Evolutionary conservation across 805 yeast species (phyloP).

Genomic region (Candida qinlingensis): DNA sequence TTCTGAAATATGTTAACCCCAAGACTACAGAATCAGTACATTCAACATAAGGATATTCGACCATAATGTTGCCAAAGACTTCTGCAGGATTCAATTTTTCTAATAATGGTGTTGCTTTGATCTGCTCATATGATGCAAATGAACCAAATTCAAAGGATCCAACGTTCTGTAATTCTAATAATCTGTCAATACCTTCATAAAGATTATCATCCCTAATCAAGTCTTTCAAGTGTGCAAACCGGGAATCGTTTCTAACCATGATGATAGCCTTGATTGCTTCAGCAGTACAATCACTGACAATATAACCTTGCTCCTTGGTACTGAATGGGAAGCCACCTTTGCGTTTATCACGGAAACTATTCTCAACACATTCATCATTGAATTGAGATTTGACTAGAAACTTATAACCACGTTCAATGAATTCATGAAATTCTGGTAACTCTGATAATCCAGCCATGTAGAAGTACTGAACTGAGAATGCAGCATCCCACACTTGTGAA

Average conservation of each 20-base stretch:
- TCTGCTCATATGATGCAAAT: conserved; percentile 85
- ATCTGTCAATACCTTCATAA: conserved; percentile 67
- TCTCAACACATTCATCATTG: conserved; percentile 68
- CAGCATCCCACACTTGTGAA: conserved; percentile 94
- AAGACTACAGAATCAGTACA: conserved; percentile 94
- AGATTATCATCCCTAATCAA: conserved; percentile 53
- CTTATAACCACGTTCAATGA: conserved; percentile 59
- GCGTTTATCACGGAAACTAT: conserved; percentile 77
- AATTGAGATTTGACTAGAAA: conserved; percentile 83
- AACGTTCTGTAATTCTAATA: conserved; percentile 70
- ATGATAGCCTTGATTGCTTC: conserved; percentile 91
- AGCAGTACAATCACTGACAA: conserved; percentile 96
- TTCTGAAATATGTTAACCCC: conserved; percentile 76
- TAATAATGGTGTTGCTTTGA: conserved; percentile 70
- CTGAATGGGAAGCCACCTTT: conserved; percentile 96
- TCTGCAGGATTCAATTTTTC: conserved; percentile 93
- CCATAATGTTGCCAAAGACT: conserved; percentile 97
- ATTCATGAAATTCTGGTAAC: conserved; percentile 54
- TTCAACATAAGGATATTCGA: conserved; percentile 96
- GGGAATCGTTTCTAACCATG: conserved; percentile 73
- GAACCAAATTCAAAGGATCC: conserved; percentile 84
- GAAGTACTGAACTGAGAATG: conserved; percentile 82
- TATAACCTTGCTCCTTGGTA: conserved; percentile 92
- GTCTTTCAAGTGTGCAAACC: conserved; percentile 40
- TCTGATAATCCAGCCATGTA: conserved; percentile 77